These are phyloP conservation scores for Fusarium albidum DNA, from an alignment of 2,329 filamentous ascomycete genomes.

Conservation along the genomic window DNA sequence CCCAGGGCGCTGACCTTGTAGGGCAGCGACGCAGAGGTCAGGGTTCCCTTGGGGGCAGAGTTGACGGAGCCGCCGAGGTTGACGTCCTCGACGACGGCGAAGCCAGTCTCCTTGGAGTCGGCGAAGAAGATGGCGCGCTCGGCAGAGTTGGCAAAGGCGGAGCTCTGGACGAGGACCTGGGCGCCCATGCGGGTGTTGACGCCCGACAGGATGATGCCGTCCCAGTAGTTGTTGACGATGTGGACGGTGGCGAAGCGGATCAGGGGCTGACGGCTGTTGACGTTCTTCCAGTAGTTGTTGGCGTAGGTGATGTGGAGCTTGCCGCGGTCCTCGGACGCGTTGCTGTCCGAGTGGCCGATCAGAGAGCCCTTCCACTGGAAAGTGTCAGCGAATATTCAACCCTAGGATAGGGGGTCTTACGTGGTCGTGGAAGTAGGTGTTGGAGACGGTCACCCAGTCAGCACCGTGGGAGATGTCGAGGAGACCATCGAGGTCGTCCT, in stretches of 20 bases:
- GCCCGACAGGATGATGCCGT: constrained; percentile 50
- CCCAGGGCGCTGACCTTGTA: no score
- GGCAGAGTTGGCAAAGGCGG: constrained; percentile 56
- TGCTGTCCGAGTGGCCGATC: constrained; percentile 67
- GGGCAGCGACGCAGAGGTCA: no score
- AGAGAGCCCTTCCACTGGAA: constrained; percentile 63
- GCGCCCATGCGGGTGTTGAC: constrained; percentile 66
- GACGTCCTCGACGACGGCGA: constrained; percentile 52
- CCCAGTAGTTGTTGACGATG: constrained; percentile 62
- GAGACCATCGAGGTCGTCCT: constrained; percentile 76
- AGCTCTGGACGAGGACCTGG: constrained; percentile 67
- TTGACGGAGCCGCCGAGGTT: constrained; percentile 49
- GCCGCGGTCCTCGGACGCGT: constrained; percentile 65
- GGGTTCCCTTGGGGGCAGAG: constrained; percentile 55
- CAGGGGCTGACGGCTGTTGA: constrained; percentile 70
- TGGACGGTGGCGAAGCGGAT: constrained; percentile 73
- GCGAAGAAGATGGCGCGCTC: constrained; percentile 47
- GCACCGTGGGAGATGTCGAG: constrained; percentile 69
- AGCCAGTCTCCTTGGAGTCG: constrained; percentile 53
- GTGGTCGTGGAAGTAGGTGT: constrained; percentile 46
- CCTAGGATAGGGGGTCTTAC: neutral
- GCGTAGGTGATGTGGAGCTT: constrained; percentile 70
- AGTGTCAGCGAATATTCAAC: no score
- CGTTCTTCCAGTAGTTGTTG: constrained; percentile 72
- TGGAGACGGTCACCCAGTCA: constrained; percentile 64